Conservation (phyloP, 2,329 filamentous ascomycete species). For the Sclerotinia trifoliorum region DNA sequence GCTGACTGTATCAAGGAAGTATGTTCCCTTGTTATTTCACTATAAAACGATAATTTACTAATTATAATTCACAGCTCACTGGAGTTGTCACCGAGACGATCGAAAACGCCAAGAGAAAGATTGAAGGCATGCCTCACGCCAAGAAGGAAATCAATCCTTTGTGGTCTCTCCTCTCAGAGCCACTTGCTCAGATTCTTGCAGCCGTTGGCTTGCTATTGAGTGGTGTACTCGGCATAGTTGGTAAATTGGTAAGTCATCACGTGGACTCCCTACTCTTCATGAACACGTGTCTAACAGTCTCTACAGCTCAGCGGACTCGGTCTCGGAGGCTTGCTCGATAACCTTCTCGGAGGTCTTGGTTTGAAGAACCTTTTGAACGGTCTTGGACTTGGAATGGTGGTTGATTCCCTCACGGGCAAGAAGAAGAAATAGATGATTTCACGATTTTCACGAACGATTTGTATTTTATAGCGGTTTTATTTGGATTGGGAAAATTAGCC, state of each 20-base stretch:
- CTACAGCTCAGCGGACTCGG: constrained; percentile 61
- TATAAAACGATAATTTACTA: constrained; percentile 7
- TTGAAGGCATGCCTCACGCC: constrained; percentile 87
- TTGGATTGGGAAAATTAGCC: background rate
- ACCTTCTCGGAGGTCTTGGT: constrained; percentile 73
- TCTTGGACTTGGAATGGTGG: constrained; percentile 60
- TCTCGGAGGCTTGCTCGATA: constrained; percentile 76
- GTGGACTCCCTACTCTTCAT: background rate
- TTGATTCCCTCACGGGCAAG: constrained; percentile 47
- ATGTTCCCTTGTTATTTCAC: constrained; percentile 29
- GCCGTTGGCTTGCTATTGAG: constrained; percentile 80
- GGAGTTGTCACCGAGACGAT: constrained; percentile 78
- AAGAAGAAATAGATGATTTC: constrained; percentile 39
- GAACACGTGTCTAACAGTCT: constrained; percentile 7
- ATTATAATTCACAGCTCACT: constrained; percentile 55
- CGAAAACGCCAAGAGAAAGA: constrained; percentile 83
- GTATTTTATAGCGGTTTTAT: constrained; percentile 17
- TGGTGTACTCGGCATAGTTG: constrained; percentile 82
- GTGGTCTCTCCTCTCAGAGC: constrained; percentile 75
- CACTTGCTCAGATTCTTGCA: constrained; percentile 87
- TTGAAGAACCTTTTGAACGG: constrained; percentile 72
- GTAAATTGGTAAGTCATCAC: constrained; percentile 56
- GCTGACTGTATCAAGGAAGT: constrained; percentile 80
- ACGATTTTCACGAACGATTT: constrained; percentile 8
- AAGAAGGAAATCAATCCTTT: constrained; percentile 94